Base-by-base conservation (phyloP, 73 alveolate species). In the Paramecium primaurelia region DNA sequence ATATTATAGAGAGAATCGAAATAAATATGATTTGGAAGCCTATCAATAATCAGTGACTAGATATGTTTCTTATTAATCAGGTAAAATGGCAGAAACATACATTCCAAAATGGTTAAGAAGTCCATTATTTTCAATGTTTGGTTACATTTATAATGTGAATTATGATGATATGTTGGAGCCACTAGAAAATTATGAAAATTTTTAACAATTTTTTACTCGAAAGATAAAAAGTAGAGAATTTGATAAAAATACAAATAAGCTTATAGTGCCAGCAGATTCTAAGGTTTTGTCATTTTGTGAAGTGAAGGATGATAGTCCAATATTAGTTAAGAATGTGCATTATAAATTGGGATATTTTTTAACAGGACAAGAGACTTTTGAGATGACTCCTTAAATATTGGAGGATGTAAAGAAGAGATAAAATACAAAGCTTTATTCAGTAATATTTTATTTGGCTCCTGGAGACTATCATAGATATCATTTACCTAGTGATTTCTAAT, bases 381-480 rank as follows among this genome's bases (percentile, higher is more conserved):
- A 92, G 16, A 45, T 77, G 45, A 86, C 89, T 71, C 92, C 83
- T 9, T 59, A 88, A 47, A 42, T 36, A 0, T 59, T 93, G 49
- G 90, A 92, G 32, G 59, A 92, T 16, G 80, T 59, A 25, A 84
- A 45, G 12, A 77, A 85, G 45, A 38, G 89, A 34, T 22, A 71
- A 40, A 45, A 84, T 44, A 86, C 93, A 16, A 77, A 86, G 9
- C 8, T 94, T 2, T 83, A 49, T 37, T 77, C 73, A 49, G 92
- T 92, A 8, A 86, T 92, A n/a, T 58, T 94, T 42, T 94, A 94
- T 58, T 68, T 94, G 47, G 88, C 93, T 59, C 97, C 97, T 3
- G 95, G 95, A n/a, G 97, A 94, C 47, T 94, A 94, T 58, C 97
- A 94, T 68, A 86, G 97, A 73, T 94, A 71, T 71, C 95, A 94